Evolutionary conservation across 306 rosid species (phyloP), one percentile per base, ranked within the genome.

Genomic region (Cucumis cinereus): DNA sequence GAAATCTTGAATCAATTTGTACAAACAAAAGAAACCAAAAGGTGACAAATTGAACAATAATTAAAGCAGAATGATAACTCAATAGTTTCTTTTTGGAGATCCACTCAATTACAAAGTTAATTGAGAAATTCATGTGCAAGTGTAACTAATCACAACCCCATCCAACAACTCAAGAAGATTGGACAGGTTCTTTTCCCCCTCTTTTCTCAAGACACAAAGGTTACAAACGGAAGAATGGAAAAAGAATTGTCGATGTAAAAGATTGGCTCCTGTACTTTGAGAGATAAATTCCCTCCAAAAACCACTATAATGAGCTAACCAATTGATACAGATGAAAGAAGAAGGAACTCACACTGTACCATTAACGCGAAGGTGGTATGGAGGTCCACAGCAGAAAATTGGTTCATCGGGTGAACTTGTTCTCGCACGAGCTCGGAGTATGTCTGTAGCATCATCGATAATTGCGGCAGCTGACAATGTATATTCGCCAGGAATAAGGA

Each of bases 401-500:
- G 98, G 93, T 83, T 89, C 99, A 8, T 88, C 90, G 0, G 93
- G 83, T 9, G 89, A 89, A 43, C 79, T 77, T 33, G 99, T 79
- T 79, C 85, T 89, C 0, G 96, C 98, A 22, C 96, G 95, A 77
- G 97, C 84, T 49, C 95, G 83, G 38, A 94, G 97, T 57, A 94
- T 88, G 84, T 92, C 89, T 61, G 80, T 90, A 22, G 97, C 91
- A 81, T 92, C 95, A 40, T 88, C 87, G 8, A 94, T 94, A 83
- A 94, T 84, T 12, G 97, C 93, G 26, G 90, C 93, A 4, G 96
- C 96, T 0, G 82, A 85, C 22, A 94, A 83, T 1, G 98, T 89
- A 80, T 94, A 92, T 81, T 94, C 99, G 36, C 99, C 99, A 0
- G 93, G 96, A 64, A 94, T 90, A 33, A 94, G 95, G 84, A 90